Conservation (phyloP, 177 flowering plant genomes). For the Telopea speciosissima region DNA sequence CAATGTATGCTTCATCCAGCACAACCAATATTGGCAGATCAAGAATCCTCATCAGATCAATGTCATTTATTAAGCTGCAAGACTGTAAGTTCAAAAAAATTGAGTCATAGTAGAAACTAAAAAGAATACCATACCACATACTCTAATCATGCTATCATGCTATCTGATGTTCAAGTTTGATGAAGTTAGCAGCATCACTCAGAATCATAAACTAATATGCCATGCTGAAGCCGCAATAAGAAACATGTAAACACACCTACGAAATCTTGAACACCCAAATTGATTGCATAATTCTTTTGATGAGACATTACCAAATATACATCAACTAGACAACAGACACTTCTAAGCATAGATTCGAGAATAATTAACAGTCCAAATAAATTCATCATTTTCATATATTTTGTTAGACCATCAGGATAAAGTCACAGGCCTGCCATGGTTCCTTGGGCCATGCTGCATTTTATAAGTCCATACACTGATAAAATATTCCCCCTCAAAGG, state of each 20-base stretch:
- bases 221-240: neutral
- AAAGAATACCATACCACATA: too few species aligned
- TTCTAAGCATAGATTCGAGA: neutral
- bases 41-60: constrained; percentile 69
- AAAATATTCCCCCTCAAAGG: too few species aligned
- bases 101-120: constrained; percentile 1
- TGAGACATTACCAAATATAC: neutral
- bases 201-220: neutral
- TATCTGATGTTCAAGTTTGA: neutral
- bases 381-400: neutral
- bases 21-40: constrained; percentile 79
- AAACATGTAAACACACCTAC: neutral
- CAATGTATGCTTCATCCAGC: constrained; percentile 96
- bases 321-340: neutral
- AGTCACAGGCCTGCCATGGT: neutral
- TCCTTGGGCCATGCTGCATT: too few species aligned
- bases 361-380: neutral
- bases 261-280: neutral
- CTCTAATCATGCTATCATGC: too few species aligned
- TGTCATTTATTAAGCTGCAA: constrained; percentile 71
- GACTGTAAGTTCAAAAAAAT: neutral
- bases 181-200: neutral
- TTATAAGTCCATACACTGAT: too few species aligned
- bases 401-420: neutral
- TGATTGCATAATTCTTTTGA: neutral